Base-by-base conservation (phyloP, 768 basidiomycete genomes). In the Lanmaoa rubissima region DNA sequence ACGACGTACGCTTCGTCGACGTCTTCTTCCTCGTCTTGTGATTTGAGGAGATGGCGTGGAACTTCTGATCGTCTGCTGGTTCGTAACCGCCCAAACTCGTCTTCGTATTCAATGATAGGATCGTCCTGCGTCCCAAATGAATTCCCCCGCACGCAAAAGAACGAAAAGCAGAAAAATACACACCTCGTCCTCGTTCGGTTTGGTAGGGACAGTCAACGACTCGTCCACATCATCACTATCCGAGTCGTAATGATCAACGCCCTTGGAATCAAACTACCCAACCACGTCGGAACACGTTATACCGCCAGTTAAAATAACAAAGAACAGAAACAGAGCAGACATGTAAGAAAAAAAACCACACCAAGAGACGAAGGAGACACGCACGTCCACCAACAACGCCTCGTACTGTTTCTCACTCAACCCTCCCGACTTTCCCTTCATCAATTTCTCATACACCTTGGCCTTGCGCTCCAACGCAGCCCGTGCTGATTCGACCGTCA, bases 201-300 rank as follows among this genome's bases (percentile, higher is more conserved):
- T 62, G 7, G 71, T 70, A 0, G 90, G 86, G 1, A 90, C 79
- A 4, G 78, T 80, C 60, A 85, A 59, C n/a, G 88, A 89, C 67
- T 92, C 92, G 66, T 91, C 90, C 4, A 84, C 82, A 63, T 90
- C 89, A 42, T 88, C 88, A 55, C 86, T 89, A 54, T 89, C 86
- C 9, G 82, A 83, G 58, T 86, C 82, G 62, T 81, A 88, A 7
- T 69, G 69, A 50, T 82, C 80, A 34, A 74, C 72, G 0, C 65
- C 70, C 65, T 86, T 86, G 7, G 76, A 75, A 57, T 91, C 88
- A 66, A 92, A 92, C 91, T 89, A 56, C 14, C 49, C 49, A 13
- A 36, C 14, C 45, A 44, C 28, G 17, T 60, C 24, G 55, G 34
- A 44, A 48, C 31, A 2, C 17, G 16, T 4, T 6, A 6, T 14